phyloP scores from a whole-genome alignment of 2,329 filamentous ascomycete species.

The Diplodia seriata region DNA sequence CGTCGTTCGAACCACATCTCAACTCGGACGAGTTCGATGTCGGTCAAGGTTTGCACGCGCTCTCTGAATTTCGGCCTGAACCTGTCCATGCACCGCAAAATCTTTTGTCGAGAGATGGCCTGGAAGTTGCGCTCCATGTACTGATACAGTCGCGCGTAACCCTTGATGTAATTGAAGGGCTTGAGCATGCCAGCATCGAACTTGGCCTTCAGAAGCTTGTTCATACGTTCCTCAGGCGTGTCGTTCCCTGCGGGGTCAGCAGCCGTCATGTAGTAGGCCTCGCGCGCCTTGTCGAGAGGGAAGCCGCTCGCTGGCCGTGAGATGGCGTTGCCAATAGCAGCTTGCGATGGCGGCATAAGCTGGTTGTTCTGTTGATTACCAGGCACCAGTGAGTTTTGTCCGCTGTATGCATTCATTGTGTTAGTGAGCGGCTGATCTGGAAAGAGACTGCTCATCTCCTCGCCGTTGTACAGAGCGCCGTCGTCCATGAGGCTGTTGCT shows the following conservation, averaged over 20 bases:
- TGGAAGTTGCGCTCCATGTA: constrained; percentile 93
- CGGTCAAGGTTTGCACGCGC: constrained; percentile 88
- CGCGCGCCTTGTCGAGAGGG: constrained; percentile 74
- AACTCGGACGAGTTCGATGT: constrained; percentile 91
- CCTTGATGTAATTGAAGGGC: constrained; percentile 98
- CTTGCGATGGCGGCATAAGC: constrained; percentile 51
- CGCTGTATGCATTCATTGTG: constrained; percentile 51
- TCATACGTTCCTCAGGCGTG: constrained; percentile 92
- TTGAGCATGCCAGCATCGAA: constrained; percentile 93
- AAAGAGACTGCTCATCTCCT: constrained; percentile 56
- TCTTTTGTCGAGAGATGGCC: constrained; percentile 83
- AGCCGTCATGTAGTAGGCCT: constrained; percentile 93
- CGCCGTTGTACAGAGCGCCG: constrained; percentile 52
- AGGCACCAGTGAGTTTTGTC: constrained; percentile 42
- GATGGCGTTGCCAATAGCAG: constrained; percentile 61
- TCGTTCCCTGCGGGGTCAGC: constrained; percentile 89
- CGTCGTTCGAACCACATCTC: constrained; percentile 99
- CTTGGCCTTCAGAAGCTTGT: constrained; percentile 90
- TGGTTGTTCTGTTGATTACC: constrained; percentile 55
- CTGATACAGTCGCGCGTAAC: constrained; percentile 84
- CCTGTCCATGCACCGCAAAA: constrained; percentile 86
- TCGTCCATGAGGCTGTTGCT: constrained; percentile 89
- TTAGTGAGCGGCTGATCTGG: constrained; percentile 63
- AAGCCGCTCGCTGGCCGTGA: constrained; percentile 67
- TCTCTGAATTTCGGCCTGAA: constrained; percentile 96